phyloP scores from a whole-genome alignment of 1,284 basidiomycete genomes.

The Mixia osmundae region DNA sequence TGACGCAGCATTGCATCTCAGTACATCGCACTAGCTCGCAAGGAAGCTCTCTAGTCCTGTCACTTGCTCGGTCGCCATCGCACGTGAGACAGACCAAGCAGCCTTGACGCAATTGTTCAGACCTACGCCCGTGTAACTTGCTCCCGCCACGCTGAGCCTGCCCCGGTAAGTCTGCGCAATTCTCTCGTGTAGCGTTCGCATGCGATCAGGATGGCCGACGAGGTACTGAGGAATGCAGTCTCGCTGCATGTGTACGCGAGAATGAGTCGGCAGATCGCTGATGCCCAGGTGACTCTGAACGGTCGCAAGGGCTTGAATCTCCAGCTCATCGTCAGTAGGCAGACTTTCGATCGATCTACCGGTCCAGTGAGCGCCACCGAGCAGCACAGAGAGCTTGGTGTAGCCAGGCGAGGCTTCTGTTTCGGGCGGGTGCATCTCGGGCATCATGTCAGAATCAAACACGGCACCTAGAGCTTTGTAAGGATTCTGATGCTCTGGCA shows the following conservation, averaged over 20 bases:
- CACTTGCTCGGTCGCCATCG: neutral
- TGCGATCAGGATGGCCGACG: constrained; percentile 46
- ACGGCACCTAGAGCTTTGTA: constrained; percentile 27
- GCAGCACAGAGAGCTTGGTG: constrained; percentile 67
- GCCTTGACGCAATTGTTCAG: constrained; percentile 36
- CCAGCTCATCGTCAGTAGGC: constrained; percentile 7
- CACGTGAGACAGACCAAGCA: neutral
- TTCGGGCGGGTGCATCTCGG: constrained; percentile 18
- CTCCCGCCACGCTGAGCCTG: constrained; percentile 50
- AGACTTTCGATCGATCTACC: constrained; percentile 18
- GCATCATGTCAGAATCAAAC: constrained; percentile 34
- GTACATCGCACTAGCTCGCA: neutral
- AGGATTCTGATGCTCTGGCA: constrained; percentile 27
- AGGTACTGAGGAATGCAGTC: constrained; percentile 63
- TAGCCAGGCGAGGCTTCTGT: constrained; percentile 17
- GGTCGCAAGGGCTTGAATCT: constrained; percentile 22
- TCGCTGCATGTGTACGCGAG: constrained; percentile 33
- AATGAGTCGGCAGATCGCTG: constrained; percentile 36
- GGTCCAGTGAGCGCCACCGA: constrained; percentile 52
- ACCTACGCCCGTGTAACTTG: constrained; percentile 69
- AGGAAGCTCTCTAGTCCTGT: neutral
- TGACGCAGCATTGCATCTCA: neutral
- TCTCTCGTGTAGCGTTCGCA: constrained; percentile 34
- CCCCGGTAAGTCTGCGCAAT: constrained; percentile 32
- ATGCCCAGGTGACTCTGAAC: constrained; percentile 15